Base-by-base conservation (phyloP, 2,329 filamentous ascomycete genomes). In the Colletotrichum sp. region DNA sequence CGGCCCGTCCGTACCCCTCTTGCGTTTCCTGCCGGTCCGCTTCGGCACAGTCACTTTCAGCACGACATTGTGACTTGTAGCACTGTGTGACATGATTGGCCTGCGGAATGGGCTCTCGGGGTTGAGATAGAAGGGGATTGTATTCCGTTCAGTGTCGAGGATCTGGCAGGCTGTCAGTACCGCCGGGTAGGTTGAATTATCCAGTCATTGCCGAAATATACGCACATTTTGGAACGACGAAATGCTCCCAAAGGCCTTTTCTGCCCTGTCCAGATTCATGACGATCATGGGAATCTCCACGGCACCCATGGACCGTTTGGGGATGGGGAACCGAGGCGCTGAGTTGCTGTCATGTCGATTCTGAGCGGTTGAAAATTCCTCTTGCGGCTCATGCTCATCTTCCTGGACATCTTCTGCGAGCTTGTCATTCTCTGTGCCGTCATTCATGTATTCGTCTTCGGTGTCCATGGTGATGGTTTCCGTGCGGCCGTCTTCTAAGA, bases 11-110 rank as follows among this genome's bases (percentile, higher is more conserved):
- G 92, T 92, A n/a, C 95, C 96, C 79, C 93, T 89, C 86, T 96
- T 98, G 74, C 96, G 91, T 84, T 94, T 98, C 76, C 95, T 91
- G 5, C 96, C 96, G 4, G 96, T 98, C 71, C 95, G 89, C 83
- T 93, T 97, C 0, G 97, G 96, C 1, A 98, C 92, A 0, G 94
- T 96, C 71, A 99, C 89, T 82, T 96, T 96, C 69, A 99, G 88
- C 25, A 98, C 89, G 25, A 98, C 87, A 81, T 98, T 98, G 81
- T 96, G 95, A 12, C 95, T 94, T 25, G 91, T 86, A 36, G 93
- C 91, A 81, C 93, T 94, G 56, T 93, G 93, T 9, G 96, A 98
- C 79, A 94, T 88, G 76, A 98, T 88, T 10, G 95, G 94, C 79
- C 94, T 93, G 80, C 94, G 93, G 80, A 95, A 92, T 4, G 94